A percentile compares a stretch with the other conserved stretches of the same genome.
These are phyloP conservation scores for Fraxinus sp. DNA, from an alignment of 305 asterid species.

Conservation along the genomic window DNA sequence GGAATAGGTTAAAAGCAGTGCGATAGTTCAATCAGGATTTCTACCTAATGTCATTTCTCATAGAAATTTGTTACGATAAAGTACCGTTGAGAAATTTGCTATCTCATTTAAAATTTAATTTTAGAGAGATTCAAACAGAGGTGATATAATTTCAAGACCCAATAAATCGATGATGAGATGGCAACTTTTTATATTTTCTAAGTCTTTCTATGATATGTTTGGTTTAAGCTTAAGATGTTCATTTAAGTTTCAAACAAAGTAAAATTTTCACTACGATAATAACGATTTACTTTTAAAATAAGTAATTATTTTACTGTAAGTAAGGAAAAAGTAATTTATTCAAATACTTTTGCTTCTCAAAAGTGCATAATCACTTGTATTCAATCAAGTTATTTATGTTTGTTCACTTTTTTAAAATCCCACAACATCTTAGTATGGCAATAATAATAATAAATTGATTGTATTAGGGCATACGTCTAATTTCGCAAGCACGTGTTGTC, in stretches of 20 bases:
- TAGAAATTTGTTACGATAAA: too few relatives aligned
- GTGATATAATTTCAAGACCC: neutral
- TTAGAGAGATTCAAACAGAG: too few relatives aligned
- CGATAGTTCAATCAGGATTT: too few relatives aligned
- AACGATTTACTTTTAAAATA: too few relatives aligned
- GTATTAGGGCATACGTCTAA: too few relatives aligned
- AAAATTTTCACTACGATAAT: neutral
- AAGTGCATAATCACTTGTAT: neutral
- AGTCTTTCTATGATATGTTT: neutral
- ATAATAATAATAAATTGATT: too few relatives aligned
- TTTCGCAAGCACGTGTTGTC: too few relatives aligned
- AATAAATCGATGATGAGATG: neutral
- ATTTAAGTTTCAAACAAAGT: neutral
- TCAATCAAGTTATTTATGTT: neutral
- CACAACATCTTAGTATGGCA: neutral
- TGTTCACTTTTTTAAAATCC: neutral
- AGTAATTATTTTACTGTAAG: neutral
- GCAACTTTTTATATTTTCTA: neutral
- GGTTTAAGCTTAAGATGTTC: neutral
- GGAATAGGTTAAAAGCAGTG: too few relatives aligned
- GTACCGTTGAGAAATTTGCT: too few relatives aligned
- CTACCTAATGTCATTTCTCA: too few relatives aligned
- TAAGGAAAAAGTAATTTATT: neutral
- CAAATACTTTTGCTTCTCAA: neutral
- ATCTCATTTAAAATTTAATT: too few relatives aligned